Evolutionary conservation across 1,284 basidiomycete species (phyloP), one percentile per base, ranked within the genome.

Genomic region (Gymnopus androsaceus): DNA sequence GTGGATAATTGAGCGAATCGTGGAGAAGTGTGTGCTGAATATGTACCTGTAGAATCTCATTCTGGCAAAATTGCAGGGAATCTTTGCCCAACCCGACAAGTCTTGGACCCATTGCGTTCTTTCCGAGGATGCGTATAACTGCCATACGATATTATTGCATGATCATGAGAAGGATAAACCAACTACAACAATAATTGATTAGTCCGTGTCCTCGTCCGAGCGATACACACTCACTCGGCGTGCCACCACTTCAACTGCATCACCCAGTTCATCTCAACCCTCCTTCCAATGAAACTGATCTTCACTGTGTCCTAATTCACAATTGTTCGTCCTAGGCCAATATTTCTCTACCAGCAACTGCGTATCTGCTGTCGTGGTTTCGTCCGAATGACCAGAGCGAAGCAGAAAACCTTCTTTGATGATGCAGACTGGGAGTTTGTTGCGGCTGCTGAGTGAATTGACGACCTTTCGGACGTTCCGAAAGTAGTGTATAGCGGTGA

Each of bases 381-480:
- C 55, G 54, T 64, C 63, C 34, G 62, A 53, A 12, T 61, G 59
- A 31, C 63, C 63, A 30, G 63, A 61, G 17, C 63, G 61, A 27
- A 57, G 59, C 15, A 64, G 33, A 21, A 47, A 48, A 41, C 57
- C 59, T 28, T 61, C 60, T 7, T 23, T 30, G 14, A 33, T 48
- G n/a, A n/a, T n/a, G n/a, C n/a, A n/a, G 45, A 37, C 28, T 12
- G n/a, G 15, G 27, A 34, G 40, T 11, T 31, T 42, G 40, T 11
- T 11, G 19, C 3, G 9, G 5, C 14, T 31, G 46, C 30, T 17
- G 4, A 57, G 40, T 5, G 49, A 8, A 23, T 62, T 62, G 12
- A 62, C 51, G 33, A 60, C 58, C 14, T 38, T 54, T 31, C 59
- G 61, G 7, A 62, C 58, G 31, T 64, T 61, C n/a, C 63, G 61